Evolutionary conservation across 805 yeast species (phyloP).

Genomic region (Zygosaccharomyces lentus): DNA sequence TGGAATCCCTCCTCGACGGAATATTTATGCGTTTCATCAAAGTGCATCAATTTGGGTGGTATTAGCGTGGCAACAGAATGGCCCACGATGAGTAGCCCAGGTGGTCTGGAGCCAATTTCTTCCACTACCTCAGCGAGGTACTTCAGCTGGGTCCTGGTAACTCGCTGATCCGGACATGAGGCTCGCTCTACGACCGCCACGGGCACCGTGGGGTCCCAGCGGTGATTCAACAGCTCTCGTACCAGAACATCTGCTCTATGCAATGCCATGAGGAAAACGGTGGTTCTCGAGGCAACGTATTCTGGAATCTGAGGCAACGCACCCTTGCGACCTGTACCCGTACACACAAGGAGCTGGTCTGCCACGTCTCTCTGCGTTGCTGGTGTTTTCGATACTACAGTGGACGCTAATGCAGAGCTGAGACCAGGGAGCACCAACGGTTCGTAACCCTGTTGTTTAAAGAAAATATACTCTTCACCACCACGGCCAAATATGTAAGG

Average conservation of each 20-base stretch:
- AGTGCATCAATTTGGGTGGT: conserved; percentile 16
- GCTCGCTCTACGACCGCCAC: conserved; percentile 88
- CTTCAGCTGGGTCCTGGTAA: conserved; percentile 66
- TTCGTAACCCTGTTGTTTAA: conserved; percentile 58
- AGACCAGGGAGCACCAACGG: conserved; percentile 84
- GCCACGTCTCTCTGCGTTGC: conserved; percentile 90
- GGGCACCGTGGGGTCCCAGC: conserved; percentile 71
- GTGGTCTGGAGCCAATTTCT: conserved; percentile 82
- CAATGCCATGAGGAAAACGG: conserved; percentile 84
- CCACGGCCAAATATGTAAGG: conserved; percentile 97
- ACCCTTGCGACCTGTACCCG: conserved; percentile 92
- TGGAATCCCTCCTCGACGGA: conserved; percentile 38
- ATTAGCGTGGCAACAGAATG: conserved; percentile 58
- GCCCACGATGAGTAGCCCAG: conserved; percentile 84
- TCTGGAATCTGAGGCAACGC: conserved; percentile 74
- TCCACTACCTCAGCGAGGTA: conserved; percentile 70
- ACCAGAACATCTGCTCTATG: conserved; percentile 58
- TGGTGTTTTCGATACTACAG: conserved; percentile 76
- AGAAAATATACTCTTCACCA: conserved; percentile 81
- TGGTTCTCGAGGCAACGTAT: conserved; percentile 67
- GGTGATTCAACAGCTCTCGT: conserved; percentile 47
- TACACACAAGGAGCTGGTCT: conserved; percentile 87
- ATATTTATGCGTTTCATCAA: conserved; percentile 25
- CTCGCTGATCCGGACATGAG: conserved; percentile 87
- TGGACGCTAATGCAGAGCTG: conserved; percentile 85